Percentiles rank a stretch among this genome's conserved stretches.
These are phyloP conservation scores for Davidsoniella neocaledoniae DNA, from an alignment of 2,329 filamentous ascomycete genomes.

Conservation along the genomic window DNA sequence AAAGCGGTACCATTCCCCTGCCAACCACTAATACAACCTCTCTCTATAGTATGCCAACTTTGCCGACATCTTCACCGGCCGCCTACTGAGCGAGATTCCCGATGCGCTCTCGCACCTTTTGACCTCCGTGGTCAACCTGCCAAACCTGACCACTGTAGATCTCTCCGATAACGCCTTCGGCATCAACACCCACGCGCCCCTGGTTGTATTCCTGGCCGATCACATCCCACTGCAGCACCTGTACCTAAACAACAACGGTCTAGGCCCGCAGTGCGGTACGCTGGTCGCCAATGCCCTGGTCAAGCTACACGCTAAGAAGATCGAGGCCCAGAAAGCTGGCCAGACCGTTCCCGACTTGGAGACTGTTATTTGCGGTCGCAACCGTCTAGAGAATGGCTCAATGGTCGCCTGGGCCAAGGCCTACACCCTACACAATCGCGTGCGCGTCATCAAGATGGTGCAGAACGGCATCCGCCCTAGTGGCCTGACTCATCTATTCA, in stretches of 20 bases:
- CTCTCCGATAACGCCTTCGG: conserved; percentile 97
- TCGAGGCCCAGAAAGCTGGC: conserved; percentile 53
- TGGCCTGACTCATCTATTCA: conserved; percentile 68
- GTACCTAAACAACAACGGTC: conserved; percentile 94
- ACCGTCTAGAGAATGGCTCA: conserved; percentile 85
- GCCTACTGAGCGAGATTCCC: conserved; percentile 85
- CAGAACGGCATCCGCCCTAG: conserved; percentile 95
- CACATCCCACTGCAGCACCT: conserved; percentile 87
- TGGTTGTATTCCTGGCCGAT: conserved; percentile 77
- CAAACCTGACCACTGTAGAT: conserved; percentile 78
- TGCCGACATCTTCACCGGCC: conserved; percentile 93
- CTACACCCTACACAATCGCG: conserved; percentile 64
- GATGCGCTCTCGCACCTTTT: conserved; percentile 73
- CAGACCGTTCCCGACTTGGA: conserved; percentile 68
- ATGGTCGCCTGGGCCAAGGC: conserved; percentile 91
- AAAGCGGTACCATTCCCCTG: background rate
- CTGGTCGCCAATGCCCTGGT: conserved; percentile 77
- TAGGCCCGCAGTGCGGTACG: conserved; percentile 80
- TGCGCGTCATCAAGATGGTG: conserved; percentile 88
- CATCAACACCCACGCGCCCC: conserved; percentile 80
- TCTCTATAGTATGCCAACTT: conserved; percentile 55
- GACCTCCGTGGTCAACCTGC: conserved; percentile 69
- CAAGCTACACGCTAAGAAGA: conserved; percentile 69
- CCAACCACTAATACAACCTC: background rate
- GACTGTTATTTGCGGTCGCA: conserved; percentile 94